Evolutionary conservation across 2,329 filamentous ascomycete species (phyloP).

Genomic region (Sclerotinia glacialis): DNA sequence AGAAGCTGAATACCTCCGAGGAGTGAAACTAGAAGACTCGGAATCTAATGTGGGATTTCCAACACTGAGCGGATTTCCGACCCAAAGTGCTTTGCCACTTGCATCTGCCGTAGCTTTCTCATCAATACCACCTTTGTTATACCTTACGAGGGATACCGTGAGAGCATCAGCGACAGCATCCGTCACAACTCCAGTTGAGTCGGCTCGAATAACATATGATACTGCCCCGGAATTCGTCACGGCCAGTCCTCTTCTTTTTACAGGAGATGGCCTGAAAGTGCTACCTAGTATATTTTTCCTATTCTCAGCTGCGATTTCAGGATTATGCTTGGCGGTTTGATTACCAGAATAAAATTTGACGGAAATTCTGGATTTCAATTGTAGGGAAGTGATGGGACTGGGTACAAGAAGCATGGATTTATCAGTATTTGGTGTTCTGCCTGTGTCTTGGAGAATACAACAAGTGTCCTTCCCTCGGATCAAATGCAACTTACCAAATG

Average conservation of each 20-base stretch:
- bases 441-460: no score
- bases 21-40: slow-evolving; percentile 27
- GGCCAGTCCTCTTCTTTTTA: slow-evolving; percentile 18
- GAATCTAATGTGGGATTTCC: slow-evolving; percentile 28
- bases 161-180: slow-evolving; percentile 15
- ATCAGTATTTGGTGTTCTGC: background rate
- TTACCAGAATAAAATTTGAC: background rate
- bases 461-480: no score
- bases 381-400: background rate
- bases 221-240: slow-evolving; percentile 11
- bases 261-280: background rate
- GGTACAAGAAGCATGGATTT: background rate
- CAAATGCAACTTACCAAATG: no score
- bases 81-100: slow-evolving; percentile 26
- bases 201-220: background rate
- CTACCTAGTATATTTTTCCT: background rate
- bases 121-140: slow-evolving; percentile 18
- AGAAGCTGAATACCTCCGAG: slow-evolving; percentile 34
- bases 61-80: slow-evolving; percentile 28
- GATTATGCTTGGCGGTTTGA: slow-evolving; percentile 15
- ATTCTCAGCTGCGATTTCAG: background rate
- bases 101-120: background rate
- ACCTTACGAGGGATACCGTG: slow-evolving; percentile 12
- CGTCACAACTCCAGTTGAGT: background rate
- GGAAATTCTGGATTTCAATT: slow-evolving; percentile 11